Base-by-base conservation (phyloP, 495 filamentous ascomycete genomes). In the Filosporella fistucella region DNA sequence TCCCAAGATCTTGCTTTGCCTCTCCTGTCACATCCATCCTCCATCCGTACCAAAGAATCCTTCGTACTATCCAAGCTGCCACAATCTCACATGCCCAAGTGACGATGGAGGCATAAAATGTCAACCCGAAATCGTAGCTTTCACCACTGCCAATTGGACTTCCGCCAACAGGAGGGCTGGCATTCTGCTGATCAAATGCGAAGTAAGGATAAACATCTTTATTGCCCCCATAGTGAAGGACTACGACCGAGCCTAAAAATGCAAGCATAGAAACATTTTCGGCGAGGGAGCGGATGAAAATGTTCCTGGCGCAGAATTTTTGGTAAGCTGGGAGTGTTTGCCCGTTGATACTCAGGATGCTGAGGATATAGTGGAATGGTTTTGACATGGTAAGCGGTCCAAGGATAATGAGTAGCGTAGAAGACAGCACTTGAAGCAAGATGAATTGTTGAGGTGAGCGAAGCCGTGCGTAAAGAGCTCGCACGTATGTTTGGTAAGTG, bases 401-500 rank as follows among this genome's bases (percentile, higher is more conserved):
- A 11, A 82, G 65, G 47, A 82, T 68, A 56, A 82, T 81, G 50
- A 78, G 71, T 48, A 70, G 63, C 5, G 70, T 66, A 1, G 74
- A 78, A 1, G 77, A 81, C 35, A 83, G 58, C 2, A 76, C 55
- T 55, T 84, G 80, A 13, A 84, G 69, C 49, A 71, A 65, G 41
- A 78, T 68, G 63, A 84, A 84, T 57, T 82, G 78, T 16, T 60
- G 56, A 3, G 77, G 79, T 10, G 69, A 74, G 21, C 80, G 76
- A 14, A 84, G 69, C 11, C 80, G 74, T 12, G 80, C 79, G 54
- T 82, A 84, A n/a, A 84, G 53, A 5, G 80, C 80, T 22, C 80
- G 77, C n/a, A 84, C 80, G 62, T 82, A 84, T 2, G 79, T 84
- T 63, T 84, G 80, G 64, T 84, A 84, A 1, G 80, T 84, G 14